Evolutionary conservation across 441 rosid species (phyloP).

Genomic region (Aquilaria agallochum): DNA sequence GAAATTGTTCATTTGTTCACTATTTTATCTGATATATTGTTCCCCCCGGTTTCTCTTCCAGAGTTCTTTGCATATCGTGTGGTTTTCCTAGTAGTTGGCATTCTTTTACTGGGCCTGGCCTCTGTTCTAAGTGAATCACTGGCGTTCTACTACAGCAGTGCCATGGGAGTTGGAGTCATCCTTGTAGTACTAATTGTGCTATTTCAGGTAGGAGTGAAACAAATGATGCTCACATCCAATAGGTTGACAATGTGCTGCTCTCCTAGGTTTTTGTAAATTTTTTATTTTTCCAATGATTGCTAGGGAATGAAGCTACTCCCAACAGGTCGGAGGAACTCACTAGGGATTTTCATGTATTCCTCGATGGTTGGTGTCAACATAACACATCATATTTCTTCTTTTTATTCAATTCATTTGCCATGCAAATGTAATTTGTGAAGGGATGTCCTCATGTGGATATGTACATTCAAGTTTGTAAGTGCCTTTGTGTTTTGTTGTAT

Average conservation of each 20-base stretch:
- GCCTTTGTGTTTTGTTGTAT: background rate
- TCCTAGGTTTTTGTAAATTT: background rate
- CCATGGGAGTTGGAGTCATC: conserved; percentile 85
- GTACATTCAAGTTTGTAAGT: background rate
- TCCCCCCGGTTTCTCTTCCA: conserved; percentile 22
- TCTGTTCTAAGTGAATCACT: conserved; percentile 71
- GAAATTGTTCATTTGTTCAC: conserved; percentile 4
- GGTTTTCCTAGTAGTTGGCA: conserved; percentile 54
- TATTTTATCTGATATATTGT: conserved; percentile 5
- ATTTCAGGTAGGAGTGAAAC: conserved; percentile 59
- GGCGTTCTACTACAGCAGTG: conserved; percentile 82
- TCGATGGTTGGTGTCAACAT: conserved; percentile 52
- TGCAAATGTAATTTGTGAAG: conserved; percentile 1
- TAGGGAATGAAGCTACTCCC: conserved; percentile 97
- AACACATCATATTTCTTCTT: background rate
- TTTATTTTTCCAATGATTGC: conserved; percentile 12
- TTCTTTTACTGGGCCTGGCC: conserved; percentile 55
- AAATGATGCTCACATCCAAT: background rate
- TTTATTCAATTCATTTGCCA: conserved; percentile 3
- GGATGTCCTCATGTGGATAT: background rate
- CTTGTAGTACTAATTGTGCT: conserved; percentile 82
- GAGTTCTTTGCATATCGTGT: conserved; percentile 59
- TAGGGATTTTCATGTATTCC: conserved; percentile 79
- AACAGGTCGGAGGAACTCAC: conserved; percentile 75
- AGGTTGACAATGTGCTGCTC: no score